These are phyloP conservation scores for Thielaviopsis ethacetica DNA, from an alignment of 2,329 filamentous ascomycete genomes.

Conservation along the genomic window DNA sequence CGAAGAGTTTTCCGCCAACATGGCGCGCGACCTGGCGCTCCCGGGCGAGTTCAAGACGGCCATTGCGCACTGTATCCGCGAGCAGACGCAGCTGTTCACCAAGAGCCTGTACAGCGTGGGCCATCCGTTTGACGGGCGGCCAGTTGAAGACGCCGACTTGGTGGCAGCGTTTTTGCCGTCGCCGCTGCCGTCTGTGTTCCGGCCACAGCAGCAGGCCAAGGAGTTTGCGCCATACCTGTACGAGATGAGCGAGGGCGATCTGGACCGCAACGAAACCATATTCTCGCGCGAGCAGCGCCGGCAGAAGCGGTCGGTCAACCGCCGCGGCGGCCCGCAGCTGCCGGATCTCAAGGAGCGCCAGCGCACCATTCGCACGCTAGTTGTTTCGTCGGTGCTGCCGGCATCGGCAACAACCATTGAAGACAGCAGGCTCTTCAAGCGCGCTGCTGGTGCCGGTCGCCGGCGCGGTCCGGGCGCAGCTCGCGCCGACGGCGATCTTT, in stretches of 20 bases:
- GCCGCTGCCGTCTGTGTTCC: slow-evolving; percentile 67
- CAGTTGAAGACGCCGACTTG: slow-evolving; percentile 82
- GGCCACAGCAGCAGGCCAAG: slow-evolving; percentile 81
- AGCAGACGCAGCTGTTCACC: slow-evolving; percentile 88
- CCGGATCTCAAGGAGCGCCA: slow-evolving; percentile 95
- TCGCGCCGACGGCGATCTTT: slow-evolving; percentile 49
- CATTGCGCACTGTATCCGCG: slow-evolving; percentile 93
- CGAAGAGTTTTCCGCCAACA: slow-evolving; percentile 80
- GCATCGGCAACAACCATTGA: slow-evolving; percentile 68
- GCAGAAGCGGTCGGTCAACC: slow-evolving; percentile 89
- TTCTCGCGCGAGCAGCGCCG: slow-evolving; percentile 86
- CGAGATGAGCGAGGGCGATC: slow-evolving; percentile 76
- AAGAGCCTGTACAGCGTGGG: slow-evolving; percentile 84
- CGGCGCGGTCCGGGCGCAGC: slow-evolving; percentile 25
- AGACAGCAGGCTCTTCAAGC: slow-evolving; percentile 76
- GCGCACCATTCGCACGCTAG: slow-evolving; percentile 77
- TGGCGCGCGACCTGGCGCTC: slow-evolving; percentile 79
- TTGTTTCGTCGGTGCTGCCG: slow-evolving; percentile 84
- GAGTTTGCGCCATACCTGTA: slow-evolving; percentile 90
- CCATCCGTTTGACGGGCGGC: slow-evolving; percentile 87
- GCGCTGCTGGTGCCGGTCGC: slow-evolving; percentile 42
- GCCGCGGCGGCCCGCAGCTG: slow-evolving; percentile 76
- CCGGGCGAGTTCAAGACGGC: slow-evolving; percentile 94
- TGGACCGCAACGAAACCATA: slow-evolving; percentile 81
- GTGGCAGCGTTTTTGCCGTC: slow-evolving; percentile 72